Evolutionary conservation across 2,329 filamentous ascomycete species (phyloP), one percentile per base, ranked within the genome.

Genomic region (Chaetomiaceae sp.): DNA sequence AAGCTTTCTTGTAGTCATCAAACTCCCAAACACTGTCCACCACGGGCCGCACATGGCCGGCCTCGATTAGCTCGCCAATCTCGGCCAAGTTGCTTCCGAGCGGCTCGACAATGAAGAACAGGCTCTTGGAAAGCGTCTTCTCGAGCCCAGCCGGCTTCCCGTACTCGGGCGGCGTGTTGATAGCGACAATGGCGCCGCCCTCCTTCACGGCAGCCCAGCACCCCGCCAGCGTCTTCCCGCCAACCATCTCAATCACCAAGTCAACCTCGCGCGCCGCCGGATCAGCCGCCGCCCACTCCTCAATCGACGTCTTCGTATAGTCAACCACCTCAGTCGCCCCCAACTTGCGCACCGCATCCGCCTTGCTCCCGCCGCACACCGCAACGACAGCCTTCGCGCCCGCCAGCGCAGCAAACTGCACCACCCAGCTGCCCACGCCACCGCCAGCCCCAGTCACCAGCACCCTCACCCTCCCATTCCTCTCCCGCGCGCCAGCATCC

Each of bases 1-100:
- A 73, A 0, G 69, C 70, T 47, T 65, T 61, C 31, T 67, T 50
- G 44, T 65, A 72, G 5, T 72, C 59, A 5, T 66, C 67, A 57
- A 73, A 68, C n/a, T 61, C 58, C 50, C 66, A 66, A 4, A 67
- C 64, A 33, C 68, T 70, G 51, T 73, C 71, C n/a, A 73, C 59
- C 35, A 61, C 53, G 3, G 68, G 66, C 52, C 55, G 60, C 12
- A 62, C 55, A 39, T 57, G 62, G n/a, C 66, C 65, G 7, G 55
- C 59, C 17, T 65, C 67, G 9, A 73, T 58, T 37, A 72, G 53
- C 35, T 59, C 57, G 5, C 63, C 57, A 51, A 72, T 67, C 45
- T 67, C 58, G 7, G 48, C 54, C 38, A 73, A 55, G 48, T 71
- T 65, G 25, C 57, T 63, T 2, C 69, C 70, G 31, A 63, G 58